Conservation (phyloP, 1,284 basidiomycete genomes). For the Microbotryum lychnidis-dioicae region DNA sequence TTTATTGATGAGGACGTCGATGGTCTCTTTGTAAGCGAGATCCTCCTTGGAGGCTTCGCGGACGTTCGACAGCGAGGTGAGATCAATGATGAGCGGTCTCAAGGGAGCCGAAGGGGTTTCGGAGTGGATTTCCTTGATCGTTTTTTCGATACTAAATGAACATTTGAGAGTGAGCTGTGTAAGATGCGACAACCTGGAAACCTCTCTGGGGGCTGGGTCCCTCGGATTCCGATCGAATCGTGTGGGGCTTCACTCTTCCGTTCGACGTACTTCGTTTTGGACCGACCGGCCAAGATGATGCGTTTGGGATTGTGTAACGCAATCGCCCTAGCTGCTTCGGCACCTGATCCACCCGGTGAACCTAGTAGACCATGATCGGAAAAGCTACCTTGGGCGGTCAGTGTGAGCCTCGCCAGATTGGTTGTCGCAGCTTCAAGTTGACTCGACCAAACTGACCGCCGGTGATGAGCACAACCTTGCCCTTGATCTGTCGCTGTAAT, state of each 20-base stretch:
- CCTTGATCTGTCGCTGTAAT: conserved; percentile 3
- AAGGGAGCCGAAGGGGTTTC: conserved; percentile 5
- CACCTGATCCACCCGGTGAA: conserved; percentile 7
- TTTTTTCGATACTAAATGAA: background rate
- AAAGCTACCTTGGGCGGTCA: too few species aligned
- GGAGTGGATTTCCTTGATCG: background rate
- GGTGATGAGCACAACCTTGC: conserved; percentile 9
- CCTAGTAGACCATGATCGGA: background rate
- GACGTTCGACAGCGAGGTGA: background rate
- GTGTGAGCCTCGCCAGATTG: too few species aligned
- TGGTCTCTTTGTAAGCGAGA: background rate
- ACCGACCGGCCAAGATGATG: conserved; percentile 8
- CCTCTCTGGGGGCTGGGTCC: too few species aligned
- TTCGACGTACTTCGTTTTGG: background rate
- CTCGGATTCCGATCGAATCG: too few species aligned
- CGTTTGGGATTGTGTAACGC: background rate
- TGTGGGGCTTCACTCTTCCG: too few species aligned
- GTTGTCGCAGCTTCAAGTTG: too few species aligned
- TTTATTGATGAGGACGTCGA: conserved; percentile 36
- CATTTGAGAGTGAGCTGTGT: background rate
- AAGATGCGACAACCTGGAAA: background rate
- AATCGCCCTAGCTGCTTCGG: conserved; percentile 5
- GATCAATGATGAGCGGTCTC: conserved; percentile 3
- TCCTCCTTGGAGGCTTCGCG: conserved; percentile 1
- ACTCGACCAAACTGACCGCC: background rate